Base-by-base conservation (phyloP, 768 basidiomycete species). In the Antrodiella citrinella region DNA sequence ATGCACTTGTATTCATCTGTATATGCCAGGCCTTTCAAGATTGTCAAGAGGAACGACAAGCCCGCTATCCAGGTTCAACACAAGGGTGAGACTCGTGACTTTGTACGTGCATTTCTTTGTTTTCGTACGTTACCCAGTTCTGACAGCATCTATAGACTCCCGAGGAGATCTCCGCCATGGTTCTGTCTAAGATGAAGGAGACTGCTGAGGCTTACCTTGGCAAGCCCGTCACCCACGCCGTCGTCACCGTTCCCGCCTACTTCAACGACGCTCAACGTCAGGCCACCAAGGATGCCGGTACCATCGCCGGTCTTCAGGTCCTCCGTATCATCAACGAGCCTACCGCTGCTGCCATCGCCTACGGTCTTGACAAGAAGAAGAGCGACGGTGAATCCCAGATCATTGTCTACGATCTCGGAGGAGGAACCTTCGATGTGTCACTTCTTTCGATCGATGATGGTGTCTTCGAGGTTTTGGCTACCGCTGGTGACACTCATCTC, bases 201-300 rank as follows among this genome's bases (percentile, higher is more conserved):
- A 98, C 92, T 22, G 95, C 95, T 51, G 95, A 97, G 77, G 88
- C 93, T 15, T 97, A 95, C 72, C 87, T 98, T 52, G 93, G 93
- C 61, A 80, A 91, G 63, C 87, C 90, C 68, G 93, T 98, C 65
- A 92, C 92, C 53, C 91, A 98, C 68, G 94, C 95, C 52, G 94
- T 98, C 45, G 91, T 98, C 65, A 97, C 95, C 45, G 95, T 98
- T 66, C 95, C 95, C 44, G 94, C 94, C 50, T 96, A 94, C 79
- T 96, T 95, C 83, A 97, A 98, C 68, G 94, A 97, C 73, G 93
- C 95, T 62, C 95, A 98, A 71, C 91, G 94, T 66, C 95, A 97
- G 68, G 95, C 95, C 13, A 97, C 95, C 71, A 98, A 97, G 74
- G 95, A 98, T 26, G 54, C 54, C 54, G 54, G 54, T 24, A 55